phyloP scores from a whole-genome alignment of 108 stramenopile genomes.

The Nannochloropsis granulata region DNA sequence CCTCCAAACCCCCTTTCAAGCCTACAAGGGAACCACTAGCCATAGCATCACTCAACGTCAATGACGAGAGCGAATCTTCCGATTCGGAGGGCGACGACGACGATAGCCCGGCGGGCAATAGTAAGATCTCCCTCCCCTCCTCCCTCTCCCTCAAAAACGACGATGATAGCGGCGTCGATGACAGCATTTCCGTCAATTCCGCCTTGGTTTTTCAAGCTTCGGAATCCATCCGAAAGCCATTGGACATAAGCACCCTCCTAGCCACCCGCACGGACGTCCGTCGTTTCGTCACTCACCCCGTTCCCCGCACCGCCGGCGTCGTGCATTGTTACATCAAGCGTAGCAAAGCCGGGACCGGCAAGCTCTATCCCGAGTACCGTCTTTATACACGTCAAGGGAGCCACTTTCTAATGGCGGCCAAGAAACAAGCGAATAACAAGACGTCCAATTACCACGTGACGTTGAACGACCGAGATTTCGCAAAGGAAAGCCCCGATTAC shows the following conservation, averaged over 20 bases:
- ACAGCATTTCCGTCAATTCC: background rate
- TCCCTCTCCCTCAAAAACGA: background rate
- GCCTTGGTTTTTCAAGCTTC: background rate
- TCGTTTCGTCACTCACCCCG: conserved; percentile 52
- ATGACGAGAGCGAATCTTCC: too few species aligned
- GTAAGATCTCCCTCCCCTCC: background rate
- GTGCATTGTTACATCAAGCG: conserved; percentile 65
- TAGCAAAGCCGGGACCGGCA: conserved; percentile 51
- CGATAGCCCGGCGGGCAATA: too few species aligned
- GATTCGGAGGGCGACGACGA: too few species aligned
- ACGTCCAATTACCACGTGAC: conserved; percentile 73
- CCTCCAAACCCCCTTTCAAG: too few species aligned
- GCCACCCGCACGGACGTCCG: background rate
- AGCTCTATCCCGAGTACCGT: conserved; percentile 60
- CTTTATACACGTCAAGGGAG: conserved; percentile 51
- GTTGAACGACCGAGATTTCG: conserved; percentile 53
- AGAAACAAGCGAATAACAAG: conserved; percentile 59
- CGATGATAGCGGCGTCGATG: background rate
- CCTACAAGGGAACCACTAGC: too few species aligned
- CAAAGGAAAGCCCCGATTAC: conserved; percentile 47
- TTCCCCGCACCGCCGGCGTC: conserved; percentile 47
- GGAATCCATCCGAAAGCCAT: background rate
- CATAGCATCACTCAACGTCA: too few species aligned
- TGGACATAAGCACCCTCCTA: background rate
- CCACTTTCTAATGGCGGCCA: conserved; percentile 63